Evolutionary conservation across 495 filamentous ascomycete species (phyloP).

Genomic region (Aspergillus carlsbadensis): DNA sequence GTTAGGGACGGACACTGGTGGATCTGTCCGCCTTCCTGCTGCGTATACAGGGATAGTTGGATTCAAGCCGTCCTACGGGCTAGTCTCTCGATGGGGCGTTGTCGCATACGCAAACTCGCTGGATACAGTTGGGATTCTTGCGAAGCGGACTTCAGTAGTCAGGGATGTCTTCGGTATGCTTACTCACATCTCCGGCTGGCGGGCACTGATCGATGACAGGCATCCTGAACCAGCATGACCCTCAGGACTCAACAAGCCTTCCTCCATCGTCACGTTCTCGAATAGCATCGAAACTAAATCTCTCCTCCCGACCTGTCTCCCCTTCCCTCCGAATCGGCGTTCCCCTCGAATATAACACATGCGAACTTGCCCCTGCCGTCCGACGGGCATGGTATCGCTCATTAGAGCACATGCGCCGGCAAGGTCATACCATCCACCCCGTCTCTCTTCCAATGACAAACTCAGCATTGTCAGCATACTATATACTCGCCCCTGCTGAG

Average conservation of each 20-base stretch:
- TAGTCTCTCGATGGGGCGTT: constrained; percentile 84
- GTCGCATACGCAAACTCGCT: constrained; percentile 94
- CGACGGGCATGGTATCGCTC: constrained; percentile 65
- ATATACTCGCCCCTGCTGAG: constrained; percentile 91
- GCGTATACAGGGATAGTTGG: constrained; percentile 86
- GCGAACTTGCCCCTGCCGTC: constrained; percentile 68
- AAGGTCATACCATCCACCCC: constrained; percentile 67
- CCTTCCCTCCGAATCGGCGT: constrained; percentile 63
- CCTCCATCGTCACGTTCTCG: constrained; percentile 47
- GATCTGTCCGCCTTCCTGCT: constrained; percentile 87
- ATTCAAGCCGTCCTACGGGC: constrained; percentile 90
- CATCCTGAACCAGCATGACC: constrained; percentile 60
- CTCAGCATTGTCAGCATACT: constrained; percentile 88
- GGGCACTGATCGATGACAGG: constrained; percentile 25
- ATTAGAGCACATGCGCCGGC: constrained; percentile 52
- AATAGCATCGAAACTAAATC: constrained; percentile 28
- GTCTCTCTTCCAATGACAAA: constrained; percentile 84
- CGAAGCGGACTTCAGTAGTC: constrained; percentile 46
- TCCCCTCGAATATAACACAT: constrained; percentile 84
- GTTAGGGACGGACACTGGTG: constrained; percentile 92
- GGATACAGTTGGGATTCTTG: constrained; percentile 88
- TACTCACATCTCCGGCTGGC: not conserved
- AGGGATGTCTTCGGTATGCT: constrained; percentile 55
- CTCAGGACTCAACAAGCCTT: constrained; percentile 75
- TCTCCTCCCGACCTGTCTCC: constrained; percentile 25